A percentile compares a stretch with the other conserved stretches of the same genome.
These are phyloP conservation scores for Cucumis hystrix DNA, from an alignment of 306 rosid species.

Conservation along the genomic window DNA sequence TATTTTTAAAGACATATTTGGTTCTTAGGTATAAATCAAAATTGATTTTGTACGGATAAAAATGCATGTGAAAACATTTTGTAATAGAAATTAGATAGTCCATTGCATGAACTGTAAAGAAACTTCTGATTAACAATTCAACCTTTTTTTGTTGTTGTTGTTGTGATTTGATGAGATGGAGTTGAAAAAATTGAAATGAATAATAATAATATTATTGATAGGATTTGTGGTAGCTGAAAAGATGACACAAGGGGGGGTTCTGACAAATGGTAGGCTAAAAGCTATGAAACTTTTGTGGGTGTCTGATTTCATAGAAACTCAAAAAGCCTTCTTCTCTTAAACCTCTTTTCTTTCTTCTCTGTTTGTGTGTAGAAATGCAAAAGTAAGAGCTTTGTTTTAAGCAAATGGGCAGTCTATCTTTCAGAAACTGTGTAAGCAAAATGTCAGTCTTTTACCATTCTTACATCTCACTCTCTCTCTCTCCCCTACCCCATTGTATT, in stretches of 20 bases:
- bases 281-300: conserved; percentile 7
- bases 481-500: conserved; percentile 22
- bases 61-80: too few relatives aligned
- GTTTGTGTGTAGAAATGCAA: neutral
- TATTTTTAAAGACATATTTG: too few relatives aligned
- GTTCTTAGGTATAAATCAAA: too few relatives aligned
- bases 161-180: too few relatives aligned
- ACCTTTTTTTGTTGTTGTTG: too few relatives aligned
- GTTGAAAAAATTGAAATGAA: too few relatives aligned
- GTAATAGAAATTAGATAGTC: too few relatives aligned
- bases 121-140: too few relatives aligned
- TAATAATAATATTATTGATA: too few relatives aligned
- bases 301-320: conserved; percentile 5
- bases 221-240: neutral
- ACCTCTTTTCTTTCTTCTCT: neutral
- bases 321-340: neutral
- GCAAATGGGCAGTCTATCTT: conserved; percentile 11
- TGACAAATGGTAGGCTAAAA: conserved; percentile 8
- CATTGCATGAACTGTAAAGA: too few relatives aligned
- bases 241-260: neutral
- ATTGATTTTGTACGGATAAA: too few relatives aligned
- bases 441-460: conserved; percentile 1
- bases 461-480: too few relatives aligned
- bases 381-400: neutral
- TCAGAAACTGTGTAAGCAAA: conserved; percentile 12